Evolutionary conservation across 352 stramenopile genomes (phyloP).

Genomic region (Phytophthora sp.): DNA sequence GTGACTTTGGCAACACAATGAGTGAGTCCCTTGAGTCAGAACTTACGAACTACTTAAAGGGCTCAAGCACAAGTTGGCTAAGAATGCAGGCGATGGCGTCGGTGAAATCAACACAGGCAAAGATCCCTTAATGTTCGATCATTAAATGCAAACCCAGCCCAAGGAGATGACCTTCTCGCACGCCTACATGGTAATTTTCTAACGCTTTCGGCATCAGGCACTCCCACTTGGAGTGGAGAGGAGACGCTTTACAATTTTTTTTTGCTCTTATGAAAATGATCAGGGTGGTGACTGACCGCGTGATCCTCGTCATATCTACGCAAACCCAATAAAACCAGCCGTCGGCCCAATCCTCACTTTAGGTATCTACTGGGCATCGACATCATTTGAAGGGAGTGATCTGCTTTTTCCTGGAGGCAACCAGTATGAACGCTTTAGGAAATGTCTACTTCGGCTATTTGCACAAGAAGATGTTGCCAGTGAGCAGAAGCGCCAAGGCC

Average conservation of each 20-base stretch:
- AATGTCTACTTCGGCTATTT: conserved; percentile 6
- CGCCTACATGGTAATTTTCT: conserved; percentile 9
- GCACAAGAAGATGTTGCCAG: not conserved
- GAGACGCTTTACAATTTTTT: conserved; percentile 30
- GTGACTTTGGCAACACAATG: not conserved
- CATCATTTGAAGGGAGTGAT: not conserved
- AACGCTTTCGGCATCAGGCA: conserved; percentile 14
- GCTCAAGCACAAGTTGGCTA: conserved; percentile 5
- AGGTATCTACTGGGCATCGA: not conserved
- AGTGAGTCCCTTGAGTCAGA: not conserved
- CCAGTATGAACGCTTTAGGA: conserved; percentile 10
- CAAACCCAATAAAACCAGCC: not conserved
- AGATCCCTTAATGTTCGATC: conserved; percentile 2
- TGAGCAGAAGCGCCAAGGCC: conserved; percentile 9
- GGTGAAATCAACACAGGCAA: not conserved
- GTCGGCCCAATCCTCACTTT: not conserved
- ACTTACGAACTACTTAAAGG: conserved; percentile 11
- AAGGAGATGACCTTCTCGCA: conserved; percentile 18
- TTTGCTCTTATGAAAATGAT: conserved; percentile 46
- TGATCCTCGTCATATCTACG: not conserved
- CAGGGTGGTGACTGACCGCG: conserved; percentile 11
- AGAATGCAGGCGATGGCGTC: not conserved
- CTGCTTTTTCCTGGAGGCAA: conserved; percentile 6
- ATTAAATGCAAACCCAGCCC: not conserved
- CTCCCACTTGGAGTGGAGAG: conserved; percentile 27